phyloP scores from a whole-genome alignment of 306 rosid genomes.

The Prunus padus region DNA sequence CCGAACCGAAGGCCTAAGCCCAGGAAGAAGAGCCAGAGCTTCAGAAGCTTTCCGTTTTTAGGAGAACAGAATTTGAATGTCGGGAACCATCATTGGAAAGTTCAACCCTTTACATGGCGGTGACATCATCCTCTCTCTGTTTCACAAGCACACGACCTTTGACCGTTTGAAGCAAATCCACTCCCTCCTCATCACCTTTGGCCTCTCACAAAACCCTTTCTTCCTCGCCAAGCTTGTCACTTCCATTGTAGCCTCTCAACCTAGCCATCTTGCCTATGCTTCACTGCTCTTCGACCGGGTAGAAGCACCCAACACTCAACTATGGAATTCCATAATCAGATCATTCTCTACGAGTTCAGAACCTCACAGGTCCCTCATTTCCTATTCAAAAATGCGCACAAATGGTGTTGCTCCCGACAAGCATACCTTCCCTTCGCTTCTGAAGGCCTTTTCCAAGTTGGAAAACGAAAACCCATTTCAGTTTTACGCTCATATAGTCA shows the following conservation, averaged over 20 bases:
- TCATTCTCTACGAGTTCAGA: slow-evolving; percentile 33
- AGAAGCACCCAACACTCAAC: slow-evolving; percentile 46
- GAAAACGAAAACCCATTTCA: slow-evolving; percentile 50
- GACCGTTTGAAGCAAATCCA: slow-evolving; percentile 10
- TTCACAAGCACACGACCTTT: not conserved
- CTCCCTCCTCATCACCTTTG: not conserved
- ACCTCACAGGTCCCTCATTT: slow-evolving; percentile 34
- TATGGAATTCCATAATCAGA: slow-evolving; percentile 59
- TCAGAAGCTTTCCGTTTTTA: not conserved
- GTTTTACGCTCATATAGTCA: slow-evolving; percentile 24
- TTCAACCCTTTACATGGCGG: not conserved
- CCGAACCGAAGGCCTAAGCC: too few species aligned
- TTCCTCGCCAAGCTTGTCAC: slow-evolving; percentile 1
- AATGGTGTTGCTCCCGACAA: slow-evolving; percentile 43
- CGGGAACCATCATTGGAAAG: not conserved
- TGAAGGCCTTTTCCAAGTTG: slow-evolving; percentile 35
- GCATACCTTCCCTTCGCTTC: slow-evolving; percentile 57
- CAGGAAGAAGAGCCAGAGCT: not conserved
- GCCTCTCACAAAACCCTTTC: slow-evolving; percentile 3
- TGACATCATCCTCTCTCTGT: not conserved
- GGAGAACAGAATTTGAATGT: not conserved
- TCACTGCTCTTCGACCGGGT: slow-evolving; percentile 39
- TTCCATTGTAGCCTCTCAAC: slow-evolving; percentile 5
- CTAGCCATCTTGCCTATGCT: slow-evolving; percentile 31
- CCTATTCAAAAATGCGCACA: slow-evolving; percentile 42